Evolutionary conservation across 176 grass and related monocot species (phyloP), one percentile per base, ranked within the genome.

Genomic region (Neostapfia colusana): DNA sequence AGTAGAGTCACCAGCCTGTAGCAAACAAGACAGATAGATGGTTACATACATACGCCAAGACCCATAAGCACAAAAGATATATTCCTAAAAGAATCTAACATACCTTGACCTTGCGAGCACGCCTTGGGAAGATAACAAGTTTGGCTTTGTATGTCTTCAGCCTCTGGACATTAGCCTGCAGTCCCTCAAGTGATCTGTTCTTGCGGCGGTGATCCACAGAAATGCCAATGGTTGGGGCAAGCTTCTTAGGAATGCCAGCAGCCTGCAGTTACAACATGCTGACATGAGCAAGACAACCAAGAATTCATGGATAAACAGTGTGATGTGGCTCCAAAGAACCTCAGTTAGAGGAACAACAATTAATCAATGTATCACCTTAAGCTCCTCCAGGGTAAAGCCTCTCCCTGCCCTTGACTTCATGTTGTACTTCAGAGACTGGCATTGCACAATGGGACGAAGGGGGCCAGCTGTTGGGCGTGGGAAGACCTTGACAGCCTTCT

Each of bases 141-240:
- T 97, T 97, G 46, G 93, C 93, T 70, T 97, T 93, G 85, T 97
- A 97, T 14, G 85, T 97, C 70, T 93, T 97, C 2, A 97, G 85
- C 81, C 93, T 85, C 73, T 90, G 90, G 48, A 90, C 83, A 70
- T 93, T 97, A 12, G 88, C 65, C 77, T 97, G 93, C 7, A 97
- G 65, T 3, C 90, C 92, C 92, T 96, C 92, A 43, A 96, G 84
- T 25, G 92, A 96, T 12, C 75, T 55, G 78, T 95, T 95, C 78
- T 95, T 95, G 24, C 92, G 84, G 31, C 92, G 83, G 70, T 95
- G 92, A 40, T 95, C 92, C 58, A 95, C 89, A 27, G 92, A 64
- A 54, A 97, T 97, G 67, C 91, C 94, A 40, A 97, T 93, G 4
- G 89, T 94, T 0, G 85, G 91, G 15, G 95, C 95, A 51, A 90